Conservation (phyloP, 2,329 filamentous ascomycete genomes). For the Claviceps sp. region DNA sequence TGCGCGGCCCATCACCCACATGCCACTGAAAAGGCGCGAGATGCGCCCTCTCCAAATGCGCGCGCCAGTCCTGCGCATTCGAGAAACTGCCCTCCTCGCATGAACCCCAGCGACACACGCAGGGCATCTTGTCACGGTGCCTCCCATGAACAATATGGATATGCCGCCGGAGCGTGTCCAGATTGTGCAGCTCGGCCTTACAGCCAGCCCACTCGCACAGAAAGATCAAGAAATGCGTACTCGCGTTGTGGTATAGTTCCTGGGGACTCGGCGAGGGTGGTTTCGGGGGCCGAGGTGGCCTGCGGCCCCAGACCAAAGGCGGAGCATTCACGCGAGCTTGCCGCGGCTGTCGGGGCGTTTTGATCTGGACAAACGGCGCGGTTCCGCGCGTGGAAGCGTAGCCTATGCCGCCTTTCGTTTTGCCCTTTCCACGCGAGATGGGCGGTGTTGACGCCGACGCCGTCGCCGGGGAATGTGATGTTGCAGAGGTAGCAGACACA, state of each 20-base stretch:
- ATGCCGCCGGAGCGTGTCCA: constrained; percentile 44
- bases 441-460: neutral
- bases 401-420: constrained; percentile 21
- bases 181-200: constrained; percentile 47
- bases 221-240: constrained; percentile 36
- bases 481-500: neutral
- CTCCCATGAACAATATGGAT: constrained; percentile 34
- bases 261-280: constrained; percentile 23
- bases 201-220: constrained; percentile 47
- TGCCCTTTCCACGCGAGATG: neutral
- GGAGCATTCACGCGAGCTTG: constrained; percentile 16
- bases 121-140: neutral
- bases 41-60: constrained; percentile 41
- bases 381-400: constrained; percentile 12
- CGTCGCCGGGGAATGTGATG: neutral
- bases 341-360: constrained; percentile 7
- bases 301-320: constrained; percentile 18
- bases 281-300: constrained; percentile 29
- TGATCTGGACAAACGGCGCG: neutral
- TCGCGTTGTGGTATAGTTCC: constrained; percentile 26
- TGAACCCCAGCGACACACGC: constrained; percentile 19
- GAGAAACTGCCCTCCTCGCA: constrained; percentile 11
- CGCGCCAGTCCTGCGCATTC: constrained; percentile 22
- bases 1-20: constrained; percentile 43
- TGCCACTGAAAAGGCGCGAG: constrained; percentile 42